Evolutionary conservation across 164 flowering plant genomes (phyloP).

Genomic region (Berberis vulgaris): DNA sequence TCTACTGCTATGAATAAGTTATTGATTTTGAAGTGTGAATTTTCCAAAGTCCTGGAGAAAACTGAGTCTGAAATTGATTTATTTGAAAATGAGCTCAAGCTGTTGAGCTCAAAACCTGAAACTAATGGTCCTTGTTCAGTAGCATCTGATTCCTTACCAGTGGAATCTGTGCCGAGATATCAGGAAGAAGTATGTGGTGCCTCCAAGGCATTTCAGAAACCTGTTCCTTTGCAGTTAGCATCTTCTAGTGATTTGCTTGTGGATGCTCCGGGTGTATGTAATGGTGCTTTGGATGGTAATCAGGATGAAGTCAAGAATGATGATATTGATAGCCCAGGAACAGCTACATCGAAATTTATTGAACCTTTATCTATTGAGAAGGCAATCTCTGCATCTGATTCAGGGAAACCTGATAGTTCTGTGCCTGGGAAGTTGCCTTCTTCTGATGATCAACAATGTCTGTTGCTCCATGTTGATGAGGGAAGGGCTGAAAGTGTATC

Average conservation of each 20-base stretch:
- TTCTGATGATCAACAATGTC: constrained; percentile 5
- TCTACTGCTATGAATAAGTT: constrained; percentile 55
- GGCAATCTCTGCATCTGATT: constrained; percentile 12
- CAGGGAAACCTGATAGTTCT: constrained; percentile 4
- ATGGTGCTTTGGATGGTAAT: constrained; percentile 15
- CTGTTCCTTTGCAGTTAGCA: constrained; percentile 32
- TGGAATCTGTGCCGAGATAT: constrained; percentile 16
- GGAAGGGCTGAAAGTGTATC: constrained; percentile 4
- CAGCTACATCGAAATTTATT: constrained; percentile 58
- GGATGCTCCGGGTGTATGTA: constrained; percentile 11
- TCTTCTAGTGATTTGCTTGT: constrained; percentile 16
- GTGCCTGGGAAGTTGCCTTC: no score
- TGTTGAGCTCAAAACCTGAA: constrained; percentile 28
- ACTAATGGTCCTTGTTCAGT: constrained; percentile 13
- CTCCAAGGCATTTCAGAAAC: constrained; percentile 21
- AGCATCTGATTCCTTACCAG: constrained; percentile 23
- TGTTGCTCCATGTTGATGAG: constrained; percentile 2
- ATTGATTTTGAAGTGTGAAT: constrained; percentile 43
- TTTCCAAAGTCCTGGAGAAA: constrained; percentile 57
- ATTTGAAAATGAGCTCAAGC: constrained; percentile 71
- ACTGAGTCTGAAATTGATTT: constrained; percentile 82
- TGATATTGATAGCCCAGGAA: constrained; percentile 65
- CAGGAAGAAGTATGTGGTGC: constrained; percentile 15
- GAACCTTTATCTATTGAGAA: constrained; percentile 20
- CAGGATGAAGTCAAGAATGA: constrained; percentile 26